These are phyloP conservation scores for Fusarium scirpi DNA, from an alignment of 2,329 filamentous ascomycete genomes.

Conservation along the genomic window DNA sequence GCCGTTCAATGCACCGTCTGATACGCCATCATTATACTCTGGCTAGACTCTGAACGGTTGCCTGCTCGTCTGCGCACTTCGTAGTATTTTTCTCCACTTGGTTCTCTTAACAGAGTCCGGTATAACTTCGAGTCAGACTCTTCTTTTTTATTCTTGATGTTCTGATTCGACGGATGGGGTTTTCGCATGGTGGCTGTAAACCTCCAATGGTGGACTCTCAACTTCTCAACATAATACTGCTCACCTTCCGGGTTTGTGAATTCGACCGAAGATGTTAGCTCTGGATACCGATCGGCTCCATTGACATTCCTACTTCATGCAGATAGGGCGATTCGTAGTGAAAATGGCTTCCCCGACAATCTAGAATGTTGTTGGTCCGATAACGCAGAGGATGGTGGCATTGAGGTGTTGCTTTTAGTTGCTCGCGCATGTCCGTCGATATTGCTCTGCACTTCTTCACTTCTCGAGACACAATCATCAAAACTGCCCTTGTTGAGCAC, in stretches of 20 bases:
- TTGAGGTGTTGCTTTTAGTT: neutral
- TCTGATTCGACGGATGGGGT: slow-evolving; percentile 16
- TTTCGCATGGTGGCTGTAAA: slow-evolving; percentile 11
- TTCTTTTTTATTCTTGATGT: neutral
- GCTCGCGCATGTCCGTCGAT: neutral
- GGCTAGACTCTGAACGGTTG: slow-evolving; percentile 18
- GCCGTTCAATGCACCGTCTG: slow-evolving; percentile 31
- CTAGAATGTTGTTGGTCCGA: slow-evolving; percentile 5
- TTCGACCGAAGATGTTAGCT: slow-evolving; percentile 2
- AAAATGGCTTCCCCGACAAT: neutral
- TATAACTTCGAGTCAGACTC: slow-evolving; percentile 32
- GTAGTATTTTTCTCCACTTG: slow-evolving; percentile 28
- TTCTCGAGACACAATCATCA: neutral
- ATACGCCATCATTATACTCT: slow-evolving; percentile 23
- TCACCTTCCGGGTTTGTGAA: slow-evolving; percentile 20
- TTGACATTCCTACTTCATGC: slow-evolving; percentile 23
- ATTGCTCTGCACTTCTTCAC: neutral
- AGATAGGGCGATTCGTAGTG: slow-evolving; percentile 6
- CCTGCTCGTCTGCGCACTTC: neutral
- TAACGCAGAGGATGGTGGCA: neutral
- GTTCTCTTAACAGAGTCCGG: slow-evolving; percentile 4
- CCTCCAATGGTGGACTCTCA: slow-evolving; percentile 5
- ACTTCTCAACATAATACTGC: slow-evolving; percentile 5
- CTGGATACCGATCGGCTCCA: slow-evolving; percentile 1
- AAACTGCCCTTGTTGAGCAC: too few species aligned